These are phyloP conservation scores for Penicillium rolfsii DNA, from an alignment of 2,329 filamentous ascomycete species.

Conservation along the genomic window DNA sequence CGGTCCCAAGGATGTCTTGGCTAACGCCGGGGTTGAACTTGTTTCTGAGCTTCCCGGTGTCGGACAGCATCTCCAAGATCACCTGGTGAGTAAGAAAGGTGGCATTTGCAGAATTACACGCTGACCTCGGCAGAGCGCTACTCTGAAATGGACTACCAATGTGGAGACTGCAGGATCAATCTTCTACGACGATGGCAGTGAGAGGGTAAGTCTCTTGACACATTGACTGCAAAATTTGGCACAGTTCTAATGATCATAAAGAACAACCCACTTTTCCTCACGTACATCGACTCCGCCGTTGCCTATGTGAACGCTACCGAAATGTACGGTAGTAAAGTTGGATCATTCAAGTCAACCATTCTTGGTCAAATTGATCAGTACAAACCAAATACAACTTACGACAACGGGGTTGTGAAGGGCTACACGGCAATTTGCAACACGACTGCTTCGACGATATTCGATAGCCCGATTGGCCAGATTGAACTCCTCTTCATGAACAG, in stretches of 20 bases:
- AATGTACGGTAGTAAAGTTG: constrained; percentile 25
- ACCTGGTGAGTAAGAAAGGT: constrained; percentile 34
- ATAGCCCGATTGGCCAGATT: constrained; percentile 30
- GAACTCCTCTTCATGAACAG: constrained; percentile 38
- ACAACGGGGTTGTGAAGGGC: constrained; percentile 29
- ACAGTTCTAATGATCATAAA: constrained; percentile 20
- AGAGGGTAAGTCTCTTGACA: constrained; percentile 28
- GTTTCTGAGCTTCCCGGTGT: constrained; percentile 53
- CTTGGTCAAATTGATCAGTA: constrained; percentile 22
- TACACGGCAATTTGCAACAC: constrained; percentile 36
- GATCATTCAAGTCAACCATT: constrained; percentile 21
- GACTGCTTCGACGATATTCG: constrained; percentile 30
- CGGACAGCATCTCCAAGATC: constrained; percentile 58
- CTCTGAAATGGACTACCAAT: constrained; percentile 34
- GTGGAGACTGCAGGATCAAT: constrained; percentile 36
- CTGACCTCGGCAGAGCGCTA: constrained; percentile 34
- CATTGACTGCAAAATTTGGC: neutral
- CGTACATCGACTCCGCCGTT: constrained; percentile 34
- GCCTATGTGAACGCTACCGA: constrained; percentile 33
- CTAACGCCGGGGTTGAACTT: constrained; percentile 48
- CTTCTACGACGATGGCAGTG: constrained; percentile 31
- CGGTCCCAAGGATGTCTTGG: constrained; percentile 54
- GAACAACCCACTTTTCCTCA: constrained; percentile 32
- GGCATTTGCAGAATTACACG: neutral
- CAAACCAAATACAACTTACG: constrained; percentile 31